Conservation (phyloP, 345 rosid genomes). For the Excoecaria cochinchinensis region DNA sequence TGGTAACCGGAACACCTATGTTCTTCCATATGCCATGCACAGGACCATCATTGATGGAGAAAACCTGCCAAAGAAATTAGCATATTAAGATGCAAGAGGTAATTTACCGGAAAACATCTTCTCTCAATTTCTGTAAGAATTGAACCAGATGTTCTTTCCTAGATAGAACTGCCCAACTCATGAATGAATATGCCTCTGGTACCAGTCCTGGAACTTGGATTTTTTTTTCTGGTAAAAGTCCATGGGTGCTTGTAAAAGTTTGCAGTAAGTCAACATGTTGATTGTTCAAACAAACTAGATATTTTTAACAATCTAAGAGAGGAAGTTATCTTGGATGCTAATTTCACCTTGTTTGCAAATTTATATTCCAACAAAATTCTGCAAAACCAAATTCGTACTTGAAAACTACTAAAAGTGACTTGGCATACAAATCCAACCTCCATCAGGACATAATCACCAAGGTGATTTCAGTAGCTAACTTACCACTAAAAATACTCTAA, state of each 20-base stretch:
- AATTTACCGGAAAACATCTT: not conserved
- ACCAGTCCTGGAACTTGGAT: not conserved
- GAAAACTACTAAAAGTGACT: not conserved
- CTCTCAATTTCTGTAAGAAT: not conserved
- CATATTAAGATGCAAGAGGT: not conserved
- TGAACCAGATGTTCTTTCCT: too few species aligned
- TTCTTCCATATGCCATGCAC: constrained; percentile 63
- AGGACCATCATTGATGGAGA: constrained; percentile 79
- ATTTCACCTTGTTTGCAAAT: too few species aligned
- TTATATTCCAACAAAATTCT: constrained; percentile 1
- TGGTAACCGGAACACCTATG: constrained; percentile 60
- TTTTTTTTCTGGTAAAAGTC: too few species aligned
- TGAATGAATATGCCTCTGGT: not conserved
- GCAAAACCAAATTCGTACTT: too few species aligned
- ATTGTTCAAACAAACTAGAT: not conserved
- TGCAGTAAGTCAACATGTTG: not conserved
- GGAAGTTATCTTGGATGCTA: too few species aligned
- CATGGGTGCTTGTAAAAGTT: constrained; percentile 3
- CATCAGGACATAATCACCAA: not conserved
- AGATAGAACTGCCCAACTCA: not conserved
- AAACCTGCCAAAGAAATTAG: constrained; percentile 56
- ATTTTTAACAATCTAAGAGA: not conserved
- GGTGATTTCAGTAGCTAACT: not conserved
- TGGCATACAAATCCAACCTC: not conserved
- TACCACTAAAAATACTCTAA: too few species aligned